Base-by-base conservation (phyloP, 2,329 filamentous ascomycete genomes). In the Zalaria obscura region DNA sequence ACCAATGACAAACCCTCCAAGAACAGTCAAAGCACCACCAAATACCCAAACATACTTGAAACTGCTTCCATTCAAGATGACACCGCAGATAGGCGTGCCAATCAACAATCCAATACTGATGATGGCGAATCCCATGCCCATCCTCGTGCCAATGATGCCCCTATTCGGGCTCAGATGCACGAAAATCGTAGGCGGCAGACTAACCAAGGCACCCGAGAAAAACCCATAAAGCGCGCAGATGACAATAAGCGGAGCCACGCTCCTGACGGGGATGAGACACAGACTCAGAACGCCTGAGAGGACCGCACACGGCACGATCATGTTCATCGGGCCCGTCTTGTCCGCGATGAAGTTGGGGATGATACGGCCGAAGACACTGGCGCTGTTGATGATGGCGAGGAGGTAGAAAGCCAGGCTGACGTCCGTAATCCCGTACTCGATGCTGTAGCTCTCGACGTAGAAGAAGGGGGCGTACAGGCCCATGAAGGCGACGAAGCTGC, bases 381-480 rank as follows among this genome's bases (percentile, higher is more conserved):
- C 71, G 0, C 67, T 73, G 52, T 85, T 85, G 49, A 83, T 64
- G 43, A 85, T 76, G 1, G 80, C 68, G 3, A 85, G 61, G 3
- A 83, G 64, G 52, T 83, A 85, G 49, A 77, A 81, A 0, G 74
- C 76, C 3, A 84, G 57, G 1, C 72, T 65, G 3, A 64, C 50
- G 44, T 61, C 59, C 1, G 72, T 66, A 48, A 83, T 72, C 5
- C 68, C 64, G 0, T 60, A 59, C 0, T 65, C 55, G 6, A 78
- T 66, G 2, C 75, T 77, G 50, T 78, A 83, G 0, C 72, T 65
- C n/a, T 78, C 73, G 5, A 66, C 52, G 52, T 67, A 70, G 54
- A 69, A 68, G 51, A 70, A 70, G 0, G 66, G 65, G 40, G 63
- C 63, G 47, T 68, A 70, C 7, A 70, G 52, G 0, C 66, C 67